Base-by-base conservation (phyloP, 768 basidiomycete species). In the Hemileccinum impolitum region DNA sequence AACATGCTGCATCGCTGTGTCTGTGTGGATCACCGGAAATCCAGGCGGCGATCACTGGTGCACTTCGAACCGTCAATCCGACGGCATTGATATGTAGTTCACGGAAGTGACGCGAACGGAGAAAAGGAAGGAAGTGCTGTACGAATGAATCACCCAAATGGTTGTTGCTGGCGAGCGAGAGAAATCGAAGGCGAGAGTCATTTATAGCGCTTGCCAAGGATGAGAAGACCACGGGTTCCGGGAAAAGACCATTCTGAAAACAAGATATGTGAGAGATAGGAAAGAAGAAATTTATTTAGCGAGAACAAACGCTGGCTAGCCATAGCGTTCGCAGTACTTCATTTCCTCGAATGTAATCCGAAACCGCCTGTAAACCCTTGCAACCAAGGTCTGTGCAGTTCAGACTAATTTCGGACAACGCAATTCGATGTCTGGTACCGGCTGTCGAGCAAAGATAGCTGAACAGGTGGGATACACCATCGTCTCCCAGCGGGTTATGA, bases 401-500 rank as follows among this genome's bases (percentile, higher is more conserved):
- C 45, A 87, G 67, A 50, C 70, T 74, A 31, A 87, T 81, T 54
- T 83, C 79, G 2, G 63, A 58, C 49, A 87, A 70, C 1, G 49
- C 49, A 26, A 43, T 51, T 46, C 62, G 66, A 59, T 82, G 71
- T 50, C 65, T 69, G 40, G 71, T 67, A 6, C 80, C 84, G 18
- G 66, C 53, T 12, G 68, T 55, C 8, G 84, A 83, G 19, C 66
- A 61, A 7, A 87, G 72, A 57, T 78, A 85, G 25, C 66, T 63
- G 62, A 85, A 84, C 10, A 87, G 63, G 7, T 70, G 64, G 23
- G 70, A 67, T 52, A 77, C 72, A 12, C 85, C 85, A 17, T 79
- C 76, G 56, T 84, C 77, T 5, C 76, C 76, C 3, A 87, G 73
- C 6, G 70, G 55, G 55, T 84, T 87, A 48, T 82, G 75, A 11